Evolutionary conservation across 2,329 filamentous ascomycete genomes (phyloP).

Genomic region (Arthrobotrys megalospora): DNA sequence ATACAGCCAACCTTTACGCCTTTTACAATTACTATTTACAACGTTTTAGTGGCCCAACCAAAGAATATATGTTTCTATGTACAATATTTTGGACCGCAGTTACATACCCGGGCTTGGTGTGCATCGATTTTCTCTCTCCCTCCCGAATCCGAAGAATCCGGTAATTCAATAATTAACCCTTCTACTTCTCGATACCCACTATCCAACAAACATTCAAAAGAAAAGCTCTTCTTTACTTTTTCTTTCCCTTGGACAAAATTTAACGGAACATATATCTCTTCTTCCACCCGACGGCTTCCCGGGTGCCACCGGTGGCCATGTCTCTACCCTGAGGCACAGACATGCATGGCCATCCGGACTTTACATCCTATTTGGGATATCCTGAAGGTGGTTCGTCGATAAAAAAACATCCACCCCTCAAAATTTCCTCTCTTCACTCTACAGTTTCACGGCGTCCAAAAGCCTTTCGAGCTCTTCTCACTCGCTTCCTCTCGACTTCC

Average conservation of each 20-base stretch:
- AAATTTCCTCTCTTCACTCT: slow-evolving; percentile 31
- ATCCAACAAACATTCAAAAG: slow-evolving; percentile 35
- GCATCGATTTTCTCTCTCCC: slow-evolving; percentile 29
- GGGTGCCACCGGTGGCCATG: slow-evolving; percentile 25
- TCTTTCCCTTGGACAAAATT: slow-evolving; percentile 40
- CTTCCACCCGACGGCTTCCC: slow-evolving; percentile 8
- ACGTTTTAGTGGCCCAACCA: slow-evolving; percentile 22
- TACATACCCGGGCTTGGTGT: slow-evolving; percentile 58
- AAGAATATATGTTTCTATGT: slow-evolving; percentile 56
- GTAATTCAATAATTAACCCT: slow-evolving; percentile 58
- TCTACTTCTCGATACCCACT: slow-evolving; percentile 45
- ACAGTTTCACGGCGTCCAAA: slow-evolving; percentile 50
- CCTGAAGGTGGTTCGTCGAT: slow-evolving; percentile 26
- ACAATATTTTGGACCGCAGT: slow-evolving; percentile 54
- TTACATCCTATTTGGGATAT: slow-evolving; percentile 41
- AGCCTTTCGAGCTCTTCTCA: slow-evolving; percentile 44
- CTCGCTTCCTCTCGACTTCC: slow-evolving; percentile 21
- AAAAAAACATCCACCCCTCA: slow-evolving; percentile 22
- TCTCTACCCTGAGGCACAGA: slow-evolving; percentile 27
- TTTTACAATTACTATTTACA: slow-evolving; percentile 30
- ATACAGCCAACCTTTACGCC: slow-evolving; percentile 17
- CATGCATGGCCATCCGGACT: slow-evolving; percentile 28
- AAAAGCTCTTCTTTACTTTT: slow-evolving; percentile 38
- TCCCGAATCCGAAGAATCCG: slow-evolving; percentile 37
- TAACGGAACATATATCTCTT: slow-evolving; percentile 32